Evolutionary conservation across 441 rosid species (phyloP), one percentile per base, ranked within the genome.

Genomic region (Corymbia calophylla): DNA sequence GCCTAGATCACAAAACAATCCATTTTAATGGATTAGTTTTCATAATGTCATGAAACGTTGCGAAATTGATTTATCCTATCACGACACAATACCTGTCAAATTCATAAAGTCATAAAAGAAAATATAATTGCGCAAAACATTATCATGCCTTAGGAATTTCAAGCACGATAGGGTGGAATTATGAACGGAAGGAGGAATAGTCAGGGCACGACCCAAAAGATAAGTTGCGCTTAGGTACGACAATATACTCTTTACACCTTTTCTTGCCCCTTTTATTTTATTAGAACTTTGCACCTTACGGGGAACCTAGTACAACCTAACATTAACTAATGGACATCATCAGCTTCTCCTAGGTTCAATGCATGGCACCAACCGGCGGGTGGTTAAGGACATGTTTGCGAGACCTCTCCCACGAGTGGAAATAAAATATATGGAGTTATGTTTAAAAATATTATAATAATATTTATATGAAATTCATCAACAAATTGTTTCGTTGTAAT

Each of bases 51-150:
- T 16, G 19, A 53, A 53, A 56, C 12, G 47, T 18, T 8, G 13
- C 2, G 1, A 17, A 32, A 17, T 4, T 2, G 2, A 4, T 68
- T 68, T 10, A 10, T 4, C 4, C 1, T 0, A 2, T 68, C 2
- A 8, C 6, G 47, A 35, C 3, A 21, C 7, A 8, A 35, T 70
- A 3, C 0, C 0, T 21, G 5, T 35, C 23, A 10, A n/a, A n/a
- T n/a, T 64, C 35, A 7, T 14, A 15, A 5, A 10, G 1, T 64
- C 3, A 2, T 68, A 17, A 32, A 68, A 17, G 5, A 16, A 68
- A 31, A 19, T 73, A 21, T 73, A 39, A 39, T 2, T 1, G 47
- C 5, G 9, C 3, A 2, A 10, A 23, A 10, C 14, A 5, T 58
- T 25, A 5, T 58, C 2, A 15, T 73, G 49, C 49, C 48, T 1